Percentiles rank a stretch among this genome's conserved stretches.
Evolutionary conservation across 2,329 filamentous ascomycete species (phyloP).

Genomic region (Trichophyton equinum): DNA sequence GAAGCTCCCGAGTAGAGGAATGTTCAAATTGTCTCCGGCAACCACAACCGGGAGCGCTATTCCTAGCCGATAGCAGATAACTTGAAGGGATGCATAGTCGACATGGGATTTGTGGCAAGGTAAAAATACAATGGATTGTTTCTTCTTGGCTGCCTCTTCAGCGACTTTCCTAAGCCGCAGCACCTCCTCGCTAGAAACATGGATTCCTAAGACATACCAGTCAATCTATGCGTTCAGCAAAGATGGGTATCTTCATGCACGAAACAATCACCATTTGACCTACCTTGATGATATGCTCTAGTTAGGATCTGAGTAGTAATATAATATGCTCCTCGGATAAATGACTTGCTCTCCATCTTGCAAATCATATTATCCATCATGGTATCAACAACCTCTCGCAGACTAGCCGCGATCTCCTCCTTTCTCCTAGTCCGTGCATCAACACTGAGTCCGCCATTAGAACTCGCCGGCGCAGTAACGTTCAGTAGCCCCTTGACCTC

Average conservation of each 20-base stretch:
- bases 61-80: conserved; percentile 90
- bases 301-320: conserved; percentile 76
- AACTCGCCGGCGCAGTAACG: conserved; percentile 21
- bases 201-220: conserved; percentile 46
- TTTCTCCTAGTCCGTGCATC: conserved; percentile 21
- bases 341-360: conserved; percentile 91
- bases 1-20: conserved; percentile 79
- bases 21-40: conserved; percentile 90
- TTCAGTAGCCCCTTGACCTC: conserved; percentile 58
- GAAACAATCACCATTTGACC: background rate
- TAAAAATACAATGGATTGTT: conserved; percentile 90
- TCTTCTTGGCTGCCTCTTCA: conserved; percentile 67
- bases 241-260: too few relatives aligned
- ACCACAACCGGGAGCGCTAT: conserved; percentile 83
- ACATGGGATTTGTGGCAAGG: conserved; percentile 92
- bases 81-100: conserved; percentile 86
- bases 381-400: conserved; percentile 70
- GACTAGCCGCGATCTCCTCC: conserved; percentile 55
- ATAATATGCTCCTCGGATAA: conserved; percentile 89
- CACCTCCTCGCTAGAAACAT: conserved; percentile 91
- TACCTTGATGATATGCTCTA: conserved; percentile 79
- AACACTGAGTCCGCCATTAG: conserved; percentile 15
- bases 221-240: background rate
- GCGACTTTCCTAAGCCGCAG: conserved; percentile 69
- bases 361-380: conserved; percentile 95